Evolutionary conservation across 441 rosid species (phyloP), one percentile per base, ranked within the genome.

Genomic region (Isatis lusitanica): DNA sequence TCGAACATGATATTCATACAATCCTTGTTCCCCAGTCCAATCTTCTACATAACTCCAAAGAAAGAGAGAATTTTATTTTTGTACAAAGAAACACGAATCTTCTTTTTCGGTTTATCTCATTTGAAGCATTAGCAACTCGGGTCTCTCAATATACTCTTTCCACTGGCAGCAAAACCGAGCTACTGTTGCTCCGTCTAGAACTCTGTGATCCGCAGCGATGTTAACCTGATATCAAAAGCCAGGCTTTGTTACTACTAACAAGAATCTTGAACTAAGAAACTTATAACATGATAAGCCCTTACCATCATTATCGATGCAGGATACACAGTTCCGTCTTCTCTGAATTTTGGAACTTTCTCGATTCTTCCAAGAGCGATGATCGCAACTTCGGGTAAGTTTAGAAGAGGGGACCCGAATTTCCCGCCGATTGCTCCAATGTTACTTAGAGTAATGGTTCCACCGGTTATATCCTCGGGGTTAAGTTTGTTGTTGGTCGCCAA

Each of bases 381-480:
- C 18, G 95, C 83, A 63, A 89, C 95, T 89, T 94, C 97, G 4
- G 98, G 98, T 80, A 94, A 81, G 84, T 94, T 94, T 30, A 92
- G 72, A 35, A 94, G 82, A 21, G 97, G 97, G 0, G 93, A 81
- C 33, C 97, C 98, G 26, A 89, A 88, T 80, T 90, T 94, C 66
- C 98, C 98, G 50, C 98, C 98, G 1, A 92, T 94, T 56, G 97
- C 86, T 68, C 98, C 97, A 31, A 94, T 88, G 73, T 94, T 92
- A 86, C 97, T 90, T 24, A 94, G 74, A 16, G 98, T 89, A 71
- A 94, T 88, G 9, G 98, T 94, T 70, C 97, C 98, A 39, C 95
- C 92, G 7, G 90, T 78, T 72, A 90, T 74, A 79, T 92, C 96
- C 56, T 66, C 86, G 2, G 97, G 94, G 75, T 51, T 86, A 57